Evolutionary conservation across 768 basidiomycete species (phyloP), one percentile per base, ranked within the genome.

Genomic region (Naganishia friedmannii): DNA sequence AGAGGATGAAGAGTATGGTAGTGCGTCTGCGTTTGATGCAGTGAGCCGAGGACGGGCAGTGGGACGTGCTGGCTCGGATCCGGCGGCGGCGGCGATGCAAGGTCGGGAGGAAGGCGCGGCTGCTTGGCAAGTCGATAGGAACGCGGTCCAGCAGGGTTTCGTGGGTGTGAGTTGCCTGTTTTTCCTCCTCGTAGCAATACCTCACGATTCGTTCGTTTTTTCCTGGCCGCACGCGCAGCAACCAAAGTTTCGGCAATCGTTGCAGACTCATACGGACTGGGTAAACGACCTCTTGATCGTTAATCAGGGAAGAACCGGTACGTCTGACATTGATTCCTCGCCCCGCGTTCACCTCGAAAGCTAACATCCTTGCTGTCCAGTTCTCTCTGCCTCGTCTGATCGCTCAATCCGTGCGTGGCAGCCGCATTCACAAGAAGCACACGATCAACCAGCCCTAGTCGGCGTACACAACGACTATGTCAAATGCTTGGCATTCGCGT

Each of bases 371-470:
- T 23, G 3, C 23, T 13, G 29, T 15, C 2, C 75, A 88, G 91
- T 97, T 54, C 86, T 97, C 48, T 92, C 94, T 68, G 93, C 91
- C 0, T 98, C 96, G 0, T 95, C 94, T 2, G 95, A 98, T 77
- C 93, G 94, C 21, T 92, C 93, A 15, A 84, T 99, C 74, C 90
- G 93, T 77, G 88, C 92, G 0, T 98, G 96, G 95, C 88, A 85
- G 66, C 95, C 95, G 0, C 93, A 97, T 77, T 83, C 87, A 0
- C 73, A 83, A 31, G 68, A 69, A 21, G 8, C 28, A 15, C 77
- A 84, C 21, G 82, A 86, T 9, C 81, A 85, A 6, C 91, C 93
- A 1, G 82, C 84, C 1, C 83, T 85, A 15, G 55, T 79, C 53
- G 70, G 75, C 65, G 51, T 74, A 42, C 80, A 81, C 66, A 66